A percentile compares a stretch with the other conserved stretches of the same genome.
Evolutionary conservation across 768 basidiomycete species (phyloP).

Genomic region (Neoboletus subvelutipes): DNA sequence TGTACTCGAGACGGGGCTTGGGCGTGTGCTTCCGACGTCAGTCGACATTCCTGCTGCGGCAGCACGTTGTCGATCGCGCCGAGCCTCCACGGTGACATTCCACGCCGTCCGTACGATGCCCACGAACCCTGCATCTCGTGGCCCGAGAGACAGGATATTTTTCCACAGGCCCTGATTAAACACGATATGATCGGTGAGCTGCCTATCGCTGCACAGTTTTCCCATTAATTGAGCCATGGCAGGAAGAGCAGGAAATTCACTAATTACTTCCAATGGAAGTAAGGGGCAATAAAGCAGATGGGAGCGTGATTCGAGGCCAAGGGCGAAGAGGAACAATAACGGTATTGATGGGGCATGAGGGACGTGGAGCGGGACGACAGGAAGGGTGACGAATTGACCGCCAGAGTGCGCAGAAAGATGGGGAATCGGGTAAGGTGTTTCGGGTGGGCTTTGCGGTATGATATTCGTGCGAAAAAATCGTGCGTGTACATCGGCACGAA

Average conservation of each 20-base stretch:
- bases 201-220: constrained; percentile 36
- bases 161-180: constrained; percentile 66
- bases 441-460: constrained; percentile 33
- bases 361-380: constrained; percentile 46
- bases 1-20: constrained; percentile 11
- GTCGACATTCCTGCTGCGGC: constrained; percentile 13
- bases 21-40: constrained; percentile 7
- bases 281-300: constrained; percentile 49
- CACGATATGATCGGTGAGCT: constrained; percentile 32
- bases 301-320: constrained; percentile 49
- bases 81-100: constrained; percentile 74
- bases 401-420: constrained; percentile 17
- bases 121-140: constrained; percentile 44
- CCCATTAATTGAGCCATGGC: constrained; percentile 56
- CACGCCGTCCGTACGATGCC: constrained; percentile 60
- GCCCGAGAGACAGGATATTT: constrained; percentile 57
- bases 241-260: constrained; percentile 61
- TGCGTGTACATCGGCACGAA: constrained; percentile 48
- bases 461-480: constrained; percentile 38
- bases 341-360: constrained; percentile 57
- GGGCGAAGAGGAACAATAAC: constrained; percentile 57
- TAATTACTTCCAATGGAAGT: constrained; percentile 49
- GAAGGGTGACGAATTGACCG: constrained; percentile 45
- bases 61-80: constrained; percentile 29
- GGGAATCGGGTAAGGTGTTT: constrained; percentile 36